phyloP scores from a whole-genome alignment of 352 stramenopile genomes.

The Phytopythium sindhum region DNA sequence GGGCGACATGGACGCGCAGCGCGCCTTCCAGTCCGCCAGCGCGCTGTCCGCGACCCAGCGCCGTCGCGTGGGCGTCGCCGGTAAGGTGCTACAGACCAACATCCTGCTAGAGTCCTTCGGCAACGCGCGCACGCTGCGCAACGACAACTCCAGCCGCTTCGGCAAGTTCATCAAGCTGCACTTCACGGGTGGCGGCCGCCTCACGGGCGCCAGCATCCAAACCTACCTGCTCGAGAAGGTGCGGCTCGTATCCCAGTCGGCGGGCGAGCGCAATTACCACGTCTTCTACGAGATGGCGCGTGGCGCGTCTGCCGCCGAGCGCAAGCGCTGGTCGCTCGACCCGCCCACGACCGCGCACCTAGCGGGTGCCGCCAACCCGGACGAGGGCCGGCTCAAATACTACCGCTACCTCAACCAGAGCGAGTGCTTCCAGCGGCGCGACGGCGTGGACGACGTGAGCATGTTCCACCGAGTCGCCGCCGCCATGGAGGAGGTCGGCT shows the following conservation, averaged over 20 bases:
- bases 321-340: constrained; percentile 63
- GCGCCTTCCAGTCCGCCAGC: constrained; percentile 38
- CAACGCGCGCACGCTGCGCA: constrained; percentile 84
- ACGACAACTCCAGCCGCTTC: constrained; percentile 91
- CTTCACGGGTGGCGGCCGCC: constrained; percentile 65
- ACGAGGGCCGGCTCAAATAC: constrained; percentile 45
- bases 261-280: constrained; percentile 84
- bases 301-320: constrained; percentile 41
- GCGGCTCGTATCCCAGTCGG: constrained; percentile 78
- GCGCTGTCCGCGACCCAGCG: constrained; percentile 22
- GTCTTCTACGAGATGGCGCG: constrained; percentile 85
- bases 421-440: constrained; percentile 73
- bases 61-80: constrained; percentile 48
- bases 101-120: constrained; percentile 89
- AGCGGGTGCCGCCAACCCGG: constrained; percentile 22
- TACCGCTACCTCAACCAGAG: constrained; percentile 87
- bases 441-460: constrained; percentile 68
- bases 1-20: constrained; percentile 64
- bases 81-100: constrained; percentile 91
- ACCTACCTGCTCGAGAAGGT: constrained; percentile 96
- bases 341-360: constrained; percentile 25
- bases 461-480: constrained; percentile 81
- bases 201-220: constrained; percentile 86
- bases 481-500: constrained; percentile 83
- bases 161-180: constrained; percentile 92